Evolutionary conservation across 768 basidiomycete genomes (phyloP).

Genomic region (Udeniomyces megalosporus): DNA sequence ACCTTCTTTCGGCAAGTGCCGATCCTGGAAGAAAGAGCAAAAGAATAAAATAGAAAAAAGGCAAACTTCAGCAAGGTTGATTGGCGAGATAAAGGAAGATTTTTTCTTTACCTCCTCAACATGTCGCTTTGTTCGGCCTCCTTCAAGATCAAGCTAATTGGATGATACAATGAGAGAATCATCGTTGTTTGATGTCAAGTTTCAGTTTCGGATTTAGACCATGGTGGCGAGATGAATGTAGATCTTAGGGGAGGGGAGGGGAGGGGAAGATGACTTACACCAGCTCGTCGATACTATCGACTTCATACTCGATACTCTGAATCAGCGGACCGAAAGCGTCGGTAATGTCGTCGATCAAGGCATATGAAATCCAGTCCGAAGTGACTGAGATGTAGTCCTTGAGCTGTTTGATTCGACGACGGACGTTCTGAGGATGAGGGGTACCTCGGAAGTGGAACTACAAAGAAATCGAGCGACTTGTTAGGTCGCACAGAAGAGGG

Average conservation of each 20-base stretch:
- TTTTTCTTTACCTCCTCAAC: slow-evolving; percentile 46
- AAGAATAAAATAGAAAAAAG: neutral
- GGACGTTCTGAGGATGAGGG: slow-evolving; percentile 93
- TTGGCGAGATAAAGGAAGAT: neutral
- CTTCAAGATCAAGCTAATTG: slow-evolving; percentile 67
- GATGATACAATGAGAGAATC: too few species aligned
- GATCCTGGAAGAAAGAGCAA: slow-evolving; percentile 39
- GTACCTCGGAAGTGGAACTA: slow-evolving; percentile 97
- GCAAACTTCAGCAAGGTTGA: too few species aligned
- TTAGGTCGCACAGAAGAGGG: too few species aligned
- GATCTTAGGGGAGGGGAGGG: neutral
- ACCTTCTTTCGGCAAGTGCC: slow-evolving; percentile 98
- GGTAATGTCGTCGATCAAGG: slow-evolving; percentile 97
- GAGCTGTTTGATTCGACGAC: slow-evolving; percentile 92
- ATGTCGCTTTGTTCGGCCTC: slow-evolving; percentile 95
- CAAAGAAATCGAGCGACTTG: neutral
- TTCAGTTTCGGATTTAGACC: neutral
- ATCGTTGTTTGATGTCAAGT: neutral
- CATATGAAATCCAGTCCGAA: slow-evolving; percentile 99
- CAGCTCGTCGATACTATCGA: slow-evolving; percentile 95
- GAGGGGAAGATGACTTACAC: slow-evolving; percentile 32
- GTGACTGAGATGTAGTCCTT: slow-evolving; percentile 98
- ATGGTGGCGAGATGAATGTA: neutral
- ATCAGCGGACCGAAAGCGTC: slow-evolving; percentile 98
- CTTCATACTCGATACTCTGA: slow-evolving; percentile 97